phyloP scores from a whole-genome alignment of 2,329 filamentous ascomycete species.

The Ophiostoma ulmi region DNA sequence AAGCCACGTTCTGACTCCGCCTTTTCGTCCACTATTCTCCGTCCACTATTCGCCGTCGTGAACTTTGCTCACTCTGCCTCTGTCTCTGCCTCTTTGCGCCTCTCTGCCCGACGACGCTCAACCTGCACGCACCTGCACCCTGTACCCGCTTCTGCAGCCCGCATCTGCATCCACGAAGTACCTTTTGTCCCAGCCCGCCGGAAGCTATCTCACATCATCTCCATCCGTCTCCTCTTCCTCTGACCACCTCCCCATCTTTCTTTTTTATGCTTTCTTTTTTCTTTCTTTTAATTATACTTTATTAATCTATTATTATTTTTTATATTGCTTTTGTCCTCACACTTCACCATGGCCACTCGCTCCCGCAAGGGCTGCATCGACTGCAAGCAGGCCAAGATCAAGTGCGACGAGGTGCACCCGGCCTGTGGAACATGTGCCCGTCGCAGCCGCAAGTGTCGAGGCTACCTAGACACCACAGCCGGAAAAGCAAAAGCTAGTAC shows the following conservation, averaged over 20 bases:
- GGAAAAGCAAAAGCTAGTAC: constrained; percentile 2
- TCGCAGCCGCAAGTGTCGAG: constrained; percentile 25
- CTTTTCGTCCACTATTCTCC: constrained; percentile 1
- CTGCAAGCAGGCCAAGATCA: constrained; percentile 28
- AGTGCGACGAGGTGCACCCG: constrained; percentile 27
- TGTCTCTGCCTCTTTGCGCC: not conserved
- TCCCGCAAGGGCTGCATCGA: constrained; percentile 28
- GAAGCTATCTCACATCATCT: not conserved
- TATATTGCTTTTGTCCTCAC: not conserved
- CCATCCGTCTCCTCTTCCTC: not conserved
- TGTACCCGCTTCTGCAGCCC: not conserved
- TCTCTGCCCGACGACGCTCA: too few species aligned
- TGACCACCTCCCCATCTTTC: not conserved
- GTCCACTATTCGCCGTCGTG: constrained; percentile 2
- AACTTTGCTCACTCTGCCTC: not conserved
- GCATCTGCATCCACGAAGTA: not conserved
- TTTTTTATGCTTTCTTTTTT: not conserved
- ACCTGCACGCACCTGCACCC: not conserved
- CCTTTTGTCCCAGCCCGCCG: constrained; percentile 4
- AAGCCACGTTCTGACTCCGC: constrained; percentile 7
- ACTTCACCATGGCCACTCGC: constrained; percentile 23
- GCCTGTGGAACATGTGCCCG: constrained; percentile 26
- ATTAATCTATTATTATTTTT: not conserved
- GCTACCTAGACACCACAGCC: constrained; percentile 19
- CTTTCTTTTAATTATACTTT: not conserved